Conservation (phyloP, 257 asterid genomes). For the Solanum pinnatisectum region DNA sequence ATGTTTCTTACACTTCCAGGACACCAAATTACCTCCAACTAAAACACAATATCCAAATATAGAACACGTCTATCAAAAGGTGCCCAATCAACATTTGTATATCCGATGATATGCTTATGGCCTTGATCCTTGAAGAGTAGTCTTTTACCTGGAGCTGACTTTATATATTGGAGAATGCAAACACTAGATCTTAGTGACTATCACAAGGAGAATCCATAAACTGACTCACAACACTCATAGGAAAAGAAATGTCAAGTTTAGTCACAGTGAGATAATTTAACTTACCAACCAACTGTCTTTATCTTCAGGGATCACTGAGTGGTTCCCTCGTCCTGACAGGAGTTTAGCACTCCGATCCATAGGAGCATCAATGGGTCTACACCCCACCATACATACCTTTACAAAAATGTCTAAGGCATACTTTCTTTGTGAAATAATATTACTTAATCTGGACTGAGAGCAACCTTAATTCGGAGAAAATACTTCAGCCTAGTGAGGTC, state of each 20-base stretch:
- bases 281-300: neutral
- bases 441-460: neutral
- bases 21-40: neutral
- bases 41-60: neutral
- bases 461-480: neutral
- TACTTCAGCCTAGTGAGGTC: neutral
- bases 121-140: neutral
- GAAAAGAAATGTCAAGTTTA: neutral
- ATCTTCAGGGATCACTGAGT: neutral
- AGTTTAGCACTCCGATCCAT: neutral
- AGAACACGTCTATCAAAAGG: neutral
- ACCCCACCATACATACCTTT: neutral
- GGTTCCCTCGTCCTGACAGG: neutral
- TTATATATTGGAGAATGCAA: neutral
- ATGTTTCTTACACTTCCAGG: neutral
- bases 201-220: neutral
- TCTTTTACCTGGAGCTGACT: neutral
- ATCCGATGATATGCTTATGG: neutral
- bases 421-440: neutral
- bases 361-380: neutral
- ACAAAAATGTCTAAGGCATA: neutral
- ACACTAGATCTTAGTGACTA: neutral
- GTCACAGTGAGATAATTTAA: neutral
- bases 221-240: neutral
- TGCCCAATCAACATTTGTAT: neutral